Conservation (phyloP, 768 basidiomycete species). For the Candolleomyces eurysporus region DNA sequence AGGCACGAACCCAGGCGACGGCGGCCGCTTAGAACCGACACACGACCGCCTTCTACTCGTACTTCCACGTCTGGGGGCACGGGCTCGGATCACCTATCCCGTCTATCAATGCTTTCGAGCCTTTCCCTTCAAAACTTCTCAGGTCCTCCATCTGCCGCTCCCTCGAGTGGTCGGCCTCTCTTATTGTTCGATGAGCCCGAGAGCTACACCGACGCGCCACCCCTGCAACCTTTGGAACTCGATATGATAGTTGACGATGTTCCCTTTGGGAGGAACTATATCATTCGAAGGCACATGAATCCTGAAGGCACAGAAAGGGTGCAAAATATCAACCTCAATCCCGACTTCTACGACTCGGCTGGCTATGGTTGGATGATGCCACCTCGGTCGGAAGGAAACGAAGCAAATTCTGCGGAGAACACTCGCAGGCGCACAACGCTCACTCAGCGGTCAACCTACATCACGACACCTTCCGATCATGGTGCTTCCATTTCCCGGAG, state of each 20-base stretch:
- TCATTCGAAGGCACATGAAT: constrained; percentile 33
- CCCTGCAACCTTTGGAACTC: not conserved
- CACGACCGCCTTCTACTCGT: not conserved
- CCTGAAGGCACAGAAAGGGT: constrained; percentile 38
- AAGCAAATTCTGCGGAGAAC: not conserved
- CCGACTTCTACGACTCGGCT: constrained; percentile 10
- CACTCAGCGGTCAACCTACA: not conserved
- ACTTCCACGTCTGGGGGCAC: not conserved
- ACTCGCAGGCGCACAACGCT: not conserved
- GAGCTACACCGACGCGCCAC: constrained; percentile 24
- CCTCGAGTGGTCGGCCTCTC: constrained; percentile 25
- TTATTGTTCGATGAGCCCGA: constrained; percentile 43
- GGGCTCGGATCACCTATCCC: constrained; percentile 2
- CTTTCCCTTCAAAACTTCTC: constrained; percentile 35
- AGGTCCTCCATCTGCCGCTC: constrained; percentile 30
- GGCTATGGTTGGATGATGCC: too few species aligned
- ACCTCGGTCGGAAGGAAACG: constrained; percentile 1
- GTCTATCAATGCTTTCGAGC: constrained; percentile 41
- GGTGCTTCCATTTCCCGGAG: constrained; percentile 18
- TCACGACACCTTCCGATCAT: not conserved
- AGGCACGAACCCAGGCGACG: constrained; percentile 4
- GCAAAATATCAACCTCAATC: constrained; percentile 37
- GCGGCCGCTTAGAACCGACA: constrained; percentile 1
- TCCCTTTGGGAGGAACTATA: constrained; percentile 27
- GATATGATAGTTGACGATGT: constrained; percentile 10